Percentiles rank a stretch among this genome's conserved stretches.
Conservation (phyloP, 345 rosid genomes). For the Aurinia saxatilis region DNA sequence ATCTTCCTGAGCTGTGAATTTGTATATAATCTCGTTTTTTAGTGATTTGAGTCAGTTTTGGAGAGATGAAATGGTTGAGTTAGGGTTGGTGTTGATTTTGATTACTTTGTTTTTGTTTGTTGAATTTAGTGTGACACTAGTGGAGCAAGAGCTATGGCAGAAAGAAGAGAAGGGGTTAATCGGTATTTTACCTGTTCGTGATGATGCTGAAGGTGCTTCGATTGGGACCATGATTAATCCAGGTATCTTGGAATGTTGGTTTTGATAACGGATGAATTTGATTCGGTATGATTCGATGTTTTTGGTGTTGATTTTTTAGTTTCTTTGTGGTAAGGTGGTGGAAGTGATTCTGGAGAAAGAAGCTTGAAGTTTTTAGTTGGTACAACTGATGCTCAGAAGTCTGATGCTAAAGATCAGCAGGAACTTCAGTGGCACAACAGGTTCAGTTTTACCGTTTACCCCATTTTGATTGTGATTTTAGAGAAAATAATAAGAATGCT, state of each 20-base stretch:
- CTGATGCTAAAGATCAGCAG: conserved; percentile 71
- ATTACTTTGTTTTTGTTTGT: conserved; percentile 5
- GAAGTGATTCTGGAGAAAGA: conserved; percentile 62
- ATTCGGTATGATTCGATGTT: not conserved
- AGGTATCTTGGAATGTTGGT: conserved; percentile 32
- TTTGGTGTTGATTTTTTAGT: not conserved
- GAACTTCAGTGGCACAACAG: conserved; percentile 93
- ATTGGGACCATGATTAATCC: conserved; percentile 48
- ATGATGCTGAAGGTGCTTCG: conserved; percentile 55
- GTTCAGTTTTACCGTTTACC: conserved; percentile 28
- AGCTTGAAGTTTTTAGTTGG: conserved; percentile 49
- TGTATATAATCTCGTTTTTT: not conserved
- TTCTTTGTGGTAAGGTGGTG: conserved; percentile 37
- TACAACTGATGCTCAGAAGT: conserved; percentile 60
- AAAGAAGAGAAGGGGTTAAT: conserved; percentile 93
- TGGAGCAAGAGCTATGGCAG: conserved; percentile 99
- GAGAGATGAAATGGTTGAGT: not conserved
- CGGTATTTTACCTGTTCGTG: conserved; percentile 90
- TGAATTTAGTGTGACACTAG: conserved; percentile 68
- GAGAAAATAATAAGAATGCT: not conserved
- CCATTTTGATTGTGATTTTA: not conserved
- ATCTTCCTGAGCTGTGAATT: not conserved
- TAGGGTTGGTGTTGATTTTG: not conserved
- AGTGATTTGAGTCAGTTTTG: not conserved
- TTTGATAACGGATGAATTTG: not conserved